These are phyloP conservation scores for Aspergillus ochraceoroseus DNA, from an alignment of 2,329 filamentous ascomycete species.

Conservation along the genomic window DNA sequence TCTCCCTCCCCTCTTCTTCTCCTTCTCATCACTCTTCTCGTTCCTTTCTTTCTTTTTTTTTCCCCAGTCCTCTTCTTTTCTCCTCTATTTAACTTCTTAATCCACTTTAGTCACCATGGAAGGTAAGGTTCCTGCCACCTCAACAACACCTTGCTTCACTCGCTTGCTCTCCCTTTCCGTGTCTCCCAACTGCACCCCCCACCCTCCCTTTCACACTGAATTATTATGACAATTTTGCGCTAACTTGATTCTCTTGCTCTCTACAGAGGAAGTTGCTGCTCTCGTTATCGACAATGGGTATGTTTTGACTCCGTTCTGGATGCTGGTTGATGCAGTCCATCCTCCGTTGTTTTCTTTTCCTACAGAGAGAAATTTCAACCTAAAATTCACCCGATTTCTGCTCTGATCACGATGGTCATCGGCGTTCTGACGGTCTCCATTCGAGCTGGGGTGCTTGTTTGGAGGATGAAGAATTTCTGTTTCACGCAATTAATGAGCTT, in stretches of 20 bases:
- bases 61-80: slow-evolving; percentile 32
- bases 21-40: slow-evolving; percentile 20
- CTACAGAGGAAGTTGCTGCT: slow-evolving; percentile 96
- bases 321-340: slow-evolving; percentile 13
- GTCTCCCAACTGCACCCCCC: slow-evolving; percentile 17
- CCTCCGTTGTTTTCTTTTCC: slow-evolving; percentile 11
- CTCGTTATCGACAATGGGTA: slow-evolving; percentile 99
- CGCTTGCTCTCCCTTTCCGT: too few relatives aligned
- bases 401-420: slow-evolving; percentile 13
- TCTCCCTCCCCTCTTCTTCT: slow-evolving; percentile 19
- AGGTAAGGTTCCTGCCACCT: slow-evolving; percentile 53
- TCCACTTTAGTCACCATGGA: slow-evolving; percentile 53
- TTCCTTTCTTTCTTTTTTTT: slow-evolving; percentile 34
- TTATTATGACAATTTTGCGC: slow-evolving; percentile 28
- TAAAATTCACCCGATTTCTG: slow-evolving; percentile 9
- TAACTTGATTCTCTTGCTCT: slow-evolving; percentile 38
- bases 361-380: slow-evolving; percentile 4
- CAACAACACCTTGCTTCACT: slow-evolving; percentile 27
- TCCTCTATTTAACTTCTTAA: slow-evolving; percentile 31
- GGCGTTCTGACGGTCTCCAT: too few relatives aligned
- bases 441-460: too few relatives aligned
- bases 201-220: slow-evolving; percentile 3
- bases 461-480: too few relatives aligned
- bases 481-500: too few relatives aligned
- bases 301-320: slow-evolving; percentile 47